Conservation (phyloP, 768 basidiomycete genomes). For the Agrocybe praecox region DNA sequence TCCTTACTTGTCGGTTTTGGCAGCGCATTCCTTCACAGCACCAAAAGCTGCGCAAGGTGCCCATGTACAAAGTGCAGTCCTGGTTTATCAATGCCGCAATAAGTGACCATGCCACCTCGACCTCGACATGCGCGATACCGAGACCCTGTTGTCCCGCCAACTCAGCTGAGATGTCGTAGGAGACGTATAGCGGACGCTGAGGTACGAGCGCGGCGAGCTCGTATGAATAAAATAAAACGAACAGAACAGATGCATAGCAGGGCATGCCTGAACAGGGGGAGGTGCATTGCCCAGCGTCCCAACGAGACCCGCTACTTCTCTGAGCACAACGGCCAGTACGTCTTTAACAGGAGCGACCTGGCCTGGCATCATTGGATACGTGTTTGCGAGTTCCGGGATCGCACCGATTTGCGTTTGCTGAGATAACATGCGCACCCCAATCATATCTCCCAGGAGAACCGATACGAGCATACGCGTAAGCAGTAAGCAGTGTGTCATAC, state of each 20-base stretch:
- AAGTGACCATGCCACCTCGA: conserved; percentile 93
- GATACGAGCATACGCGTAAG: conserved; percentile 73
- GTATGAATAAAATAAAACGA: conserved; percentile 26
- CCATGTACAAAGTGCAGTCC: conserved; percentile 90
- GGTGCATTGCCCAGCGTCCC: conserved; percentile 93
- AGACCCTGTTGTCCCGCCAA: conserved; percentile 83
- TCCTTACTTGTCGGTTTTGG: conserved; percentile 77
- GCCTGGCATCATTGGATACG: conserved; percentile 87
- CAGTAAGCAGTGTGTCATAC: conserved; percentile 79
- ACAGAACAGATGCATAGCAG: neutral
- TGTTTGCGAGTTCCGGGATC: conserved; percentile 80
- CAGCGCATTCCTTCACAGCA: conserved; percentile 96
- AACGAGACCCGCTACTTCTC: conserved; percentile 84
- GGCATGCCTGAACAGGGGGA: conserved; percentile 73
- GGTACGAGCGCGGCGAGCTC: conserved; percentile 88
- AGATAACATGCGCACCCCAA: conserved; percentile 86
- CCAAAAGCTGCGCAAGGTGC: conserved; percentile 90
- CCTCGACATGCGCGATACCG: conserved; percentile 76
- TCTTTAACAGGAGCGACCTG: conserved; percentile 67
- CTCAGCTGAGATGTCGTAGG: conserved; percentile 91
- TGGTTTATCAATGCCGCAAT: conserved; percentile 91
- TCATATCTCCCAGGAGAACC: conserved; percentile 80
- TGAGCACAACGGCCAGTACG: conserved; percentile 72
- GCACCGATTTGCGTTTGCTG: conserved; percentile 84
- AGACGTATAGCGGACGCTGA: conserved; percentile 88